Base-by-base conservation (phyloP, 139 green algal genomes). In the Auxenochlorella pyrenoidosa region DNA sequence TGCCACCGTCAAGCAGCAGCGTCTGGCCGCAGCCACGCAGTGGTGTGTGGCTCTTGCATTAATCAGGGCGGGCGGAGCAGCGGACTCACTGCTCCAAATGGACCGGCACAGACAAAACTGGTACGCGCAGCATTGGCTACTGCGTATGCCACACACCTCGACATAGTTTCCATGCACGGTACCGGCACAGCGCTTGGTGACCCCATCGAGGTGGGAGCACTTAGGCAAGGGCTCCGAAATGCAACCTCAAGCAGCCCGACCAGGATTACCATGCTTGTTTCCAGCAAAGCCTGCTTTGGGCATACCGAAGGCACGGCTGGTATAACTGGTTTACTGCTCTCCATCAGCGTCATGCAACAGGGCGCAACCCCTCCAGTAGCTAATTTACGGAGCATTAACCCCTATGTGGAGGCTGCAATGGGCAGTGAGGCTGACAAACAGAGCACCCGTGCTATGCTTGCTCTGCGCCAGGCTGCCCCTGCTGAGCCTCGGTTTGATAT, bases 171-270 rank as follows among this genome's bases (percentile, higher is more conserved):
- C 28, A 38, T 38, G n/a, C 38, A 30, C 6, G 65, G 38, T 59
- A 19, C 54, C 15, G 96, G 96, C 34, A 98, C 96, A 28, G 86
- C 95, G 21, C 91, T 98, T 44, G 96, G 96, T 15, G 96, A 98
- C 86, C 95, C 96, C 41, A 98, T 98, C 63, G 96, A 98, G 85
- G 77, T 98, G 1, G 95, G 95, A 0, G 95, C 96, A 32, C 66
- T 68, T 26, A 44, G 47, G 2, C 51, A 79, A 51, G 66, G 82
- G 36, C 32, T 89, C 40, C 24, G 80, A 34, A 16, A 79, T 18
- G 34, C 0, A 41, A 36, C 60, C 63, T 34, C 32, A 26, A 66
- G 83, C 54, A 63, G 54, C n/a, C n/a, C 13, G 54, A 63, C 54
- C 16, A 24, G 15, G 2, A 22, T 24, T 63, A 26, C 54, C 16